Percentiles rank a stretch among this genome's conserved stretches.
phyloP scores from a whole-genome alignment of 1,284 basidiomycete species.

The Sparassis latifolia region DNA sequence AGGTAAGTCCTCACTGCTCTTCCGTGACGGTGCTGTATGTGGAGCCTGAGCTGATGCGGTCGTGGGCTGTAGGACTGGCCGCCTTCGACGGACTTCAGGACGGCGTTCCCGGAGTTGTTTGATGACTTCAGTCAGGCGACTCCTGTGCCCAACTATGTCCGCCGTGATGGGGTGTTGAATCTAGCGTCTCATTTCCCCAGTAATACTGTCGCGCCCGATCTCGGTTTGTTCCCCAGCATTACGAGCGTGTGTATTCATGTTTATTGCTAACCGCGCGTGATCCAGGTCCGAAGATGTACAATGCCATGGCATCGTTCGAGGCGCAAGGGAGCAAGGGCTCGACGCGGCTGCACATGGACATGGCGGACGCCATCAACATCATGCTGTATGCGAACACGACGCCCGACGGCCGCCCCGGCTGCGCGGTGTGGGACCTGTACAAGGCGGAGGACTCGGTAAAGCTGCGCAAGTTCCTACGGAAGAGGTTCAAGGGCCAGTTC shows the following conservation, averaged over 20 bases:
- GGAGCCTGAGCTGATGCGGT: conserved; percentile 4
- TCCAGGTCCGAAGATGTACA: conserved; percentile 77
- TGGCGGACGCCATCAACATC: conserved; percentile 92
- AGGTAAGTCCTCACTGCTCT: conserved; percentile 38
- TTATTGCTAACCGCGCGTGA: conserved; percentile 3
- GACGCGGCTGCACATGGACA: conserved; percentile 92
- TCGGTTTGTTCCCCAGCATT: conserved; percentile 45
- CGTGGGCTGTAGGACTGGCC: conserved; percentile 79
- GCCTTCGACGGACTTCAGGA: conserved; percentile 76
- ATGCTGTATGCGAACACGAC: conserved; percentile 72
- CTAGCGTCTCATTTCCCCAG: conserved; percentile 84
- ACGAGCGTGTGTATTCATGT: conserved; percentile 25
- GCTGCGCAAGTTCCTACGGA: conserved; percentile 68
- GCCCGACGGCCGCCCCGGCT: conserved; percentile 64
- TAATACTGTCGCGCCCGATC: conserved; percentile 81
- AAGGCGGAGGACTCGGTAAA: conserved; percentile 76
- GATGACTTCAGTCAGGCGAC: conserved; percentile 80
- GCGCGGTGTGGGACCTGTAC: conserved; percentile 91
- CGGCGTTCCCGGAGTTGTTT: conserved; percentile 81
- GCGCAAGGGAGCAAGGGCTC: conserved; percentile 67
- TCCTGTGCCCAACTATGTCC: conserved; percentile 83
- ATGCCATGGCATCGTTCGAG: conserved; percentile 63
- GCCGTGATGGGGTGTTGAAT: conserved; percentile 84
- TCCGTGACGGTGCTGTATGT: neutral
- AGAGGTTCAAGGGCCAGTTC: conserved; percentile 45